Percentiles rank a stretch among this genome's conserved stretches.
These are phyloP conservation scores for Trametes cubensis DNA, from an alignment of 768 basidiomycete genomes.

Conservation along the genomic window DNA sequence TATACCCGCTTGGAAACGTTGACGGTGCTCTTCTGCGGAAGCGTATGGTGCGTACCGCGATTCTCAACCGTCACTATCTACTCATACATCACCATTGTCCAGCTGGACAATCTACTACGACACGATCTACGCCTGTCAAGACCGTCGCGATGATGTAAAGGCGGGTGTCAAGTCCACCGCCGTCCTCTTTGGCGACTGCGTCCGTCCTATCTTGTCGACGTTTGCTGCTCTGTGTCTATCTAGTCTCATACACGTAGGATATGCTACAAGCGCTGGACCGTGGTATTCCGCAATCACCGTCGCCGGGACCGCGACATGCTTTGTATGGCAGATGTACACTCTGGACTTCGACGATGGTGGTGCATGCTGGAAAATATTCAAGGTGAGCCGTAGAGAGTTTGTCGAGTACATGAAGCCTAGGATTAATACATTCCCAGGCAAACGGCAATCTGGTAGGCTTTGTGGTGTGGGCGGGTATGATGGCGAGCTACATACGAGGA, in stretches of 20 bases:
- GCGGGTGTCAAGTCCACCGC: conserved; percentile 77
- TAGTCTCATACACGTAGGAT: conserved; percentile 54
- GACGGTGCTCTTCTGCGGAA: conserved; percentile 24
- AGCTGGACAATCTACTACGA: conserved; percentile 55
- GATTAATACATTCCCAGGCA: conserved; percentile 48
- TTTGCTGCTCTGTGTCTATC: conserved; percentile 57
- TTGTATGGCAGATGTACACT: conserved; percentile 30
- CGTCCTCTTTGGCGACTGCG: conserved; percentile 66
- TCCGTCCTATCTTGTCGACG: conserved; percentile 55
- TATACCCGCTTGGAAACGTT: conserved; percentile 30
- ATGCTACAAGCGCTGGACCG: conserved; percentile 37
- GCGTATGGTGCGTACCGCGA: conserved; percentile 43
- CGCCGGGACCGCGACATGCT: conserved; percentile 26
- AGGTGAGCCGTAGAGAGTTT: too few species aligned
- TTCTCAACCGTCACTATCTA: conserved; percentile 56
- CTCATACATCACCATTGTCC: neutral
- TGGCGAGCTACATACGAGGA: too few species aligned
- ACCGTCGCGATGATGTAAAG: conserved; percentile 71
- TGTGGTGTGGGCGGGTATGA: too few species aligned
- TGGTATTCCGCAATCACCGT: conserved; percentile 20
- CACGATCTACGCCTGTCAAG: conserved; percentile 79
- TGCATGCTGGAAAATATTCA: conserved; percentile 25
- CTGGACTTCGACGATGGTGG: conserved; percentile 27
- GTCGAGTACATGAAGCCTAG: too few species aligned
- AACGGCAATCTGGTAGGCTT: too few species aligned